Evolutionary conservation across 2,329 filamentous ascomycete genomes (phyloP), one percentile per base, ranked within the genome.

Genomic region (Elsinoe arachidis): DNA sequence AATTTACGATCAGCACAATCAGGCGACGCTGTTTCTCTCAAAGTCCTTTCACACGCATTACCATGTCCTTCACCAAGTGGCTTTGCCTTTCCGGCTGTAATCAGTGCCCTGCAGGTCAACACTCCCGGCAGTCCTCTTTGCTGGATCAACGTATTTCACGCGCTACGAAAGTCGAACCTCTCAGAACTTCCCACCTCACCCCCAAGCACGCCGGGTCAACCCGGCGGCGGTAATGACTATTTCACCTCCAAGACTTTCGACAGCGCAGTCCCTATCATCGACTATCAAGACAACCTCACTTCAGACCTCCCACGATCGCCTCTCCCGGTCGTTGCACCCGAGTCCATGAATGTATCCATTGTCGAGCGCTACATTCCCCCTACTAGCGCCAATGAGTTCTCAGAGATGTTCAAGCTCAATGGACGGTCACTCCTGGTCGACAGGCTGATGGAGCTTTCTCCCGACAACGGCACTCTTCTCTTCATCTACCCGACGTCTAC

Each of bases 351-450:
- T 56, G 72, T 85, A 39, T 80, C 81, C 1, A 74, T 85, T 11
- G 74, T 85, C 3, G 83, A 86, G 68, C 78, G 83, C 37, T 85
- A 83, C 66, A 81, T 86, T n/a, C 83, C 83, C 15, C 82, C 83
- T 2, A 77, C 80, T 0, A 82, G 77, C 19, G 65, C 71, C 0
- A 76, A 80, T 62, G 83, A 86, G 64, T 83, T 82, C 59, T 69
- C 73, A 33, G 78, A 82, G 61, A 76, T 85, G 64, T 85, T 85
- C 66, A 74, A 72, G 14, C 69, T 75, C 2, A 74, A 72, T 44
- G 77, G 79, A 3, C 77, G 76, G 2, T 85, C 82, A 0, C 73
- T 82, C 51, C 72, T 86, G 1, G 76, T 82, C 39, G 82, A 86
- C 64, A 79, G 83, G 19, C 70, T 86, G 19, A 72, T 76, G 23